phyloP scores from a whole-genome alignment of 129 eudicot species.

The Helianthus tuberosus region DNA sequence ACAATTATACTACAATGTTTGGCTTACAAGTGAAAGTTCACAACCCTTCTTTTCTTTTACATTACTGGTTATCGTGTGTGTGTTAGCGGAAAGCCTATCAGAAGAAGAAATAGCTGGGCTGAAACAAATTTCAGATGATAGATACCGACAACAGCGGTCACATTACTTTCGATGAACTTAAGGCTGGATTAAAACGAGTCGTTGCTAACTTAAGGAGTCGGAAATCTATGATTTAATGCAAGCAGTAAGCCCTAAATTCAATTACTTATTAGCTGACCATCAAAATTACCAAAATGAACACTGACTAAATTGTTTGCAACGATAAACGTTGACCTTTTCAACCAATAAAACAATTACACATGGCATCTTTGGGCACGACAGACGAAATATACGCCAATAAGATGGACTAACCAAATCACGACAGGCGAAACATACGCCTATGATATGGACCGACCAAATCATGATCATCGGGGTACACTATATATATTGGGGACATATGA shows the following conservation, averaged over 20 bases:
- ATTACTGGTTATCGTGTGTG: no score
- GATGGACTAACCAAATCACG: no score
- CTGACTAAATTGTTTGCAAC: not conserved
- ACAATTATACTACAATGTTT: no score
- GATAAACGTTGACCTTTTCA: no score
- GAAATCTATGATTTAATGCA: constrained; percentile 80
- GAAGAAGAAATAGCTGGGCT: constrained; percentile 78
- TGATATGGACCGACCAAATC: no score
- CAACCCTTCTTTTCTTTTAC: no score
- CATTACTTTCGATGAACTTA: constrained; percentile 69
- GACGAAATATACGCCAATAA: no score
- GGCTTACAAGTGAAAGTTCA: no score
- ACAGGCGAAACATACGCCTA: no score
- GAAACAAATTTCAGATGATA: constrained; percentile 69
- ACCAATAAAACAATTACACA: no score
- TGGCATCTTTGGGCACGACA: no score
- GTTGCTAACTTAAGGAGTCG: constrained; percentile 69
- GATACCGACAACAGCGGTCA: constrained; percentile 67
- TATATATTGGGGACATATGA: constrained; percentile 91
- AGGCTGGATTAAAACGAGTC: constrained; percentile 56
- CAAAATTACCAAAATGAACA: not conserved
- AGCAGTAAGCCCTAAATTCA: constrained; percentile 42
- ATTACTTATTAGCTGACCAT: not conserved
- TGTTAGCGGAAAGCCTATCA: constrained; percentile 61
- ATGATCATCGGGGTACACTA: no score